These are phyloP conservation scores for Eucalyptus sideroxylon DNA, from an alignment of 345 rosid genomes.

Conservation along the genomic window DNA sequence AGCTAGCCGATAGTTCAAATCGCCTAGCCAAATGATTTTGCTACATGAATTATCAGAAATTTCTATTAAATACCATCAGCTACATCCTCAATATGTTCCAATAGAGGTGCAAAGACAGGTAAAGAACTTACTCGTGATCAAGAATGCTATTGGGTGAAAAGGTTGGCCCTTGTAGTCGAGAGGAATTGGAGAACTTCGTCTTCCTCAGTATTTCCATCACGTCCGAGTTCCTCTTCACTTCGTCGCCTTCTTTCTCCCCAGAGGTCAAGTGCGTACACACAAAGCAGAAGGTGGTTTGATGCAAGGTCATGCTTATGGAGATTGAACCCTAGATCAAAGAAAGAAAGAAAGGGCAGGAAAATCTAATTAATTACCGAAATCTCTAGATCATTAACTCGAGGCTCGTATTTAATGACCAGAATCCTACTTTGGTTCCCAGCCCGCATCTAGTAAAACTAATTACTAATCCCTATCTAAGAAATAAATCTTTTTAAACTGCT, in stretches of 20 bases:
- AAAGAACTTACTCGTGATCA: conserved; percentile 72
- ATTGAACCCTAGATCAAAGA: conserved; percentile 54
- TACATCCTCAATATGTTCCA: not conserved
- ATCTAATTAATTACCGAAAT: not conserved
- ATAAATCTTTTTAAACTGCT: not conserved
- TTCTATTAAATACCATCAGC: not conserved
- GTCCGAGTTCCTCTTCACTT: conserved; percentile 64
- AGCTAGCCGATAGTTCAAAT: conserved; percentile 86
- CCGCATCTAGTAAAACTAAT: not conserved
- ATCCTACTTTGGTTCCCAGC: not conserved
- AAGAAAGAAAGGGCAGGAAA: not conserved
- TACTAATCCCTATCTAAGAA: not conserved
- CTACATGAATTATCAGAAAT: conserved; percentile 11
- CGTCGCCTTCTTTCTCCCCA: conserved; percentile 92
- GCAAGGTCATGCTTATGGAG: conserved; percentile 74
- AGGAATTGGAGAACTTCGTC: conserved; percentile 50
- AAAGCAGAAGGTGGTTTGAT: conserved; percentile 64
- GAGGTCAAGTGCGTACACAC: conserved; percentile 88
- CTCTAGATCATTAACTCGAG: not conserved
- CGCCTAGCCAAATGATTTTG: conserved; percentile 92
- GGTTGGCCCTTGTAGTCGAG: conserved; percentile 7
- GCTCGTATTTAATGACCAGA: not conserved
- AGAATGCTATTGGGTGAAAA: conserved; percentile 41
- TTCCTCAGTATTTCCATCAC: conserved; percentile 71
- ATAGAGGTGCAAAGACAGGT: not conserved